Conservation (phyloP, 2,329 filamentous ascomycete genomes). For the Colletotrichum sp. region DNA sequence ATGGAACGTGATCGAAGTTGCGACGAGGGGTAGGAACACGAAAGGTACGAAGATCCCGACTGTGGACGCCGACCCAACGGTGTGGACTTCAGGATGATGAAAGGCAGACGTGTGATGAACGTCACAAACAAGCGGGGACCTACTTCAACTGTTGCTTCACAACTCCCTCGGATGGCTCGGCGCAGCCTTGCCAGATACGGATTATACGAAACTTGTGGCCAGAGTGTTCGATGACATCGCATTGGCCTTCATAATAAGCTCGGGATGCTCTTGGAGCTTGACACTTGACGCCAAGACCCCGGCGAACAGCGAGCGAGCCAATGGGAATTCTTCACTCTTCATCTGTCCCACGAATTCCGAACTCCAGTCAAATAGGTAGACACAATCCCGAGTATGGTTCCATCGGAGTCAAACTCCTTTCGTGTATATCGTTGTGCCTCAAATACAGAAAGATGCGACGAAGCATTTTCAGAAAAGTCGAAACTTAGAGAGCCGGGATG, state of each 20-base stretch:
- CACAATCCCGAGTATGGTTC: not conserved
- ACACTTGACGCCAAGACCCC: not conserved
- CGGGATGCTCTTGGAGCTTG: not conserved
- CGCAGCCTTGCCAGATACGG: not conserved
- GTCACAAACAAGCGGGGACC: not conserved
- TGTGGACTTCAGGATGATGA: not conserved
- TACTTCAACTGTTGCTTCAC: not conserved
- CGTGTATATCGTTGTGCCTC: not conserved
- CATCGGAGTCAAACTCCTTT: not conserved
- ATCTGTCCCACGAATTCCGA: not conserved
- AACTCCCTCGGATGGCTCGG: not conserved
- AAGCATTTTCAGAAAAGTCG: not conserved
- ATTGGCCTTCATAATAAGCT: not conserved
- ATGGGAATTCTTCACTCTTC: not conserved
- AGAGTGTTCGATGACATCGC: not conserved
- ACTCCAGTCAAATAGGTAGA: not conserved
- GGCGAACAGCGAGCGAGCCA: not conserved
- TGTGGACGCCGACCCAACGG: not conserved
- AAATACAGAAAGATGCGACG: not conserved
- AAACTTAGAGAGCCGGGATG: not conserved
- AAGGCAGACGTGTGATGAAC: not conserved
- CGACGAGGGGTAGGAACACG: not conserved
- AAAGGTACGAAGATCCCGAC: not conserved
- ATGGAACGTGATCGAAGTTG: not conserved
- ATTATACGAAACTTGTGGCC: not conserved